Percentiles rank a stretch among this genome's conserved stretches.
Conservation (phyloP, 345 rosid species). For the Combretum micranthum region DNA sequence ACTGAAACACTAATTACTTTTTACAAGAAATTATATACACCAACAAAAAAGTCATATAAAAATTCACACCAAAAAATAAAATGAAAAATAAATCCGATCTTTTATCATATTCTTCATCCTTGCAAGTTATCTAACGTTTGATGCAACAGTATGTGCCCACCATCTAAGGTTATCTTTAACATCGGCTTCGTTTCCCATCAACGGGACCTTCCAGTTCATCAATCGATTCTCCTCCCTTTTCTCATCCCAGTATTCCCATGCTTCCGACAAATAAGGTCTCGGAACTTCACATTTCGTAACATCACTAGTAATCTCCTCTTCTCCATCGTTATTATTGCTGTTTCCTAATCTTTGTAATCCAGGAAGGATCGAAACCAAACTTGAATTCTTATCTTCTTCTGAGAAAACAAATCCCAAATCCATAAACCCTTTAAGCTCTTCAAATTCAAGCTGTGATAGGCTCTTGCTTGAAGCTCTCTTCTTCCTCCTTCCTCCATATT, state of each 20-base stretch:
- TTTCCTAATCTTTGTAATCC: conserved; percentile 55
- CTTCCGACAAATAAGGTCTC: conserved; percentile 81
- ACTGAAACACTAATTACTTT: not conserved
- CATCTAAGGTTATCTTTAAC: conserved; percentile 52
- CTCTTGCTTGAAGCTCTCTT: conserved; percentile 42
- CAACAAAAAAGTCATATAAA: not conserved
- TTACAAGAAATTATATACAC: not conserved
- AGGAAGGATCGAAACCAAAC: conserved; percentile 65
- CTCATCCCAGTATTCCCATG: conserved; percentile 57
- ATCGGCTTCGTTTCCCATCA: conserved; percentile 37
- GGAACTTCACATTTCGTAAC: conserved; percentile 8
- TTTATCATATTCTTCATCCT: not conserved
- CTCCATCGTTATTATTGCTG: conserved; percentile 22
- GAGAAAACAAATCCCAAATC: conserved; percentile 90
- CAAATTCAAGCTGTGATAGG: conserved; percentile 60
- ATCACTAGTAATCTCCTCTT: not conserved
- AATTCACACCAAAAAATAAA: not conserved
- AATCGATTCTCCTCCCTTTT: conserved; percentile 31
- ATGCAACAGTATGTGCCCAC: conserved; percentile 86
- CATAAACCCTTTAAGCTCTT: conserved; percentile 79
- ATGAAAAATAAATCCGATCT: not conserved
- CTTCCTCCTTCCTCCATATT: conserved; percentile 12
- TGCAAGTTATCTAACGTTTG: conserved; percentile 35
- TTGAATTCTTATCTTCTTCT: conserved; percentile 60
- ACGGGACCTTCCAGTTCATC: conserved; percentile 58